Evolutionary conservation across 768 basidiomycete species (phyloP).

Genomic region (Pluteus cervinus): DNA sequence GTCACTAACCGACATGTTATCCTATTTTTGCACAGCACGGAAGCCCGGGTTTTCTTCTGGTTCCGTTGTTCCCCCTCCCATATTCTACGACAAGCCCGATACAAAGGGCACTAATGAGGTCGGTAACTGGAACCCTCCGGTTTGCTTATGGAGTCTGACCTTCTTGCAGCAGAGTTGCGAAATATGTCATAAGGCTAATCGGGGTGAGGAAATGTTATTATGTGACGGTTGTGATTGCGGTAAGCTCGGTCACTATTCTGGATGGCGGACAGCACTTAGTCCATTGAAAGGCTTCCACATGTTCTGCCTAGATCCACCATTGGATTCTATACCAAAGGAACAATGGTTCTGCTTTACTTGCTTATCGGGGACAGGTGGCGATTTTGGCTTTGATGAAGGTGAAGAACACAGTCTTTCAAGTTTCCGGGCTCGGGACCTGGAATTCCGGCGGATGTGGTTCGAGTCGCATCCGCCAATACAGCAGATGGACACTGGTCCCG

Average conservation of each 20-base stretch:
- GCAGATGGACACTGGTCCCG: conserved; percentile 23
- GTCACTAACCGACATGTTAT: conserved; percentile 6
- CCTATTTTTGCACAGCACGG: conserved; percentile 19
- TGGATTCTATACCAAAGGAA: conserved; percentile 80
- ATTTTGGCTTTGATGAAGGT: conserved; percentile 98
- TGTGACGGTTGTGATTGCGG: conserved; percentile 43
- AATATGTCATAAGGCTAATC: conserved; percentile 85
- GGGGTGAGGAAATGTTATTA: conserved; percentile 87
- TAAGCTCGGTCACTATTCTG: conserved; percentile 14
- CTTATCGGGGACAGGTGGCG: conserved; percentile 84
- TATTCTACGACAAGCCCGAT: conserved; percentile 41
- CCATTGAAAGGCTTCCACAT: conserved; percentile 80
- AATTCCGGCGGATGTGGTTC: conserved; percentile 90
- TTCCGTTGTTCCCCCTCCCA: conserved; percentile 36
- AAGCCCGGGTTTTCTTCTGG: no score
- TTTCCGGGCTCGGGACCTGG: conserved; percentile 86
- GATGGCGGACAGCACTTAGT: conserved; percentile 8
- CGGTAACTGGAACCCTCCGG: conserved; percentile 24
- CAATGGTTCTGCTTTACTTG: conserved; percentile 97
- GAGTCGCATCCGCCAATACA: conserved; percentile 60
- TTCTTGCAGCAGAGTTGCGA: conserved; percentile 76
- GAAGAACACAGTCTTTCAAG: conserved; percentile 90
- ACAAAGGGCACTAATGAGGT: conserved; percentile 51
- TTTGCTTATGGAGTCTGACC: conserved; percentile 18
- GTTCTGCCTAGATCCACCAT: conserved; percentile 92